A percentile compares a stretch with the other conserved stretches of the same genome.
These are phyloP conservation scores for Scheffersomyces ergatensis DNA, from an alignment of 805 yeast species.

Conservation along the genomic window DNA sequence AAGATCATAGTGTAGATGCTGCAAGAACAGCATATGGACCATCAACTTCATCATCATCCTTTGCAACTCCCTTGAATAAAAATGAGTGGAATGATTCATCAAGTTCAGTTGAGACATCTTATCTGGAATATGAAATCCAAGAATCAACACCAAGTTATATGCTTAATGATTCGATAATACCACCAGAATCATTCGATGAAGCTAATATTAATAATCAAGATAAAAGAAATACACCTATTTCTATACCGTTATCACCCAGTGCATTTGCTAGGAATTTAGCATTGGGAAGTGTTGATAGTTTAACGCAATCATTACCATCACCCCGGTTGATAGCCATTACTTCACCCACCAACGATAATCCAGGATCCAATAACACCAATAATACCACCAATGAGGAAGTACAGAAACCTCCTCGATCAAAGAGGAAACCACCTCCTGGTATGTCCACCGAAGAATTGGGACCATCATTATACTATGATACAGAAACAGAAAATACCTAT, in stretches of 20 bases:
- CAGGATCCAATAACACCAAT: background rate
- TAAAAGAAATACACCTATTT: conserved; percentile 16
- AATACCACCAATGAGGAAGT: background rate
- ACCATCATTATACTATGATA: conserved; percentile 3
- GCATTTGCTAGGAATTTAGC: conserved; percentile 25
- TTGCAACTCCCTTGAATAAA: too few species aligned
- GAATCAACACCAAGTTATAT: background rate
- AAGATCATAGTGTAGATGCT: background rate
- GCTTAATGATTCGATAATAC: too few species aligned
- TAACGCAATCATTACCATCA: conserved; percentile 2
- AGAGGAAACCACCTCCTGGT: conserved; percentile 30
- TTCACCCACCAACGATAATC: background rate
- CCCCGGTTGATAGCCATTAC: conserved; percentile 1
- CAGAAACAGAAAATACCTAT: background rate
- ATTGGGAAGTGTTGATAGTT: conserved; percentile 18
- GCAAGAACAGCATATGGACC: background rate
- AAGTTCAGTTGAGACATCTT: background rate
- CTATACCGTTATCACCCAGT: conserved; percentile 26
- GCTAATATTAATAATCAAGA: background rate
- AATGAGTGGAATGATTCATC: conserved; percentile 2
- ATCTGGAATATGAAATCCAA: background rate
- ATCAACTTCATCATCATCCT: conserved; percentile 2
- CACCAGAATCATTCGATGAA: background rate
- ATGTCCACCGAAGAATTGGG: background rate
- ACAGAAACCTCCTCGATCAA: conserved; percentile 7